Base-by-base conservation (phyloP, 345 rosid genomes). In the Anastatica hierochuntica region DNA sequence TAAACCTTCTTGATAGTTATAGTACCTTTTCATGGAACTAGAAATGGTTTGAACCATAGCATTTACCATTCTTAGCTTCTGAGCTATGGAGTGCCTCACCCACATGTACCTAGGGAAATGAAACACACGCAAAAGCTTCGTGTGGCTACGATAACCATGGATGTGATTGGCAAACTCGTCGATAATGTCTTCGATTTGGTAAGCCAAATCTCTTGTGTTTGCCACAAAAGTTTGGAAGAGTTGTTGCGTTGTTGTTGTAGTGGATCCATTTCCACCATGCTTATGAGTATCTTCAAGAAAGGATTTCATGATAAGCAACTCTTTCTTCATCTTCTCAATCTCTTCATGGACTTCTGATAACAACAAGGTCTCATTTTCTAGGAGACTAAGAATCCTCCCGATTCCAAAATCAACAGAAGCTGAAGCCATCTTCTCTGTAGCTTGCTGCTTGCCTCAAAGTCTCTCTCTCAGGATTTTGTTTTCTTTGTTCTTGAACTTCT, bases 131-230 rank as follows among this genome's bases (percentile, higher is more conserved):
- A 31, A 26, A 63, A 47, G 16, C 26, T 20, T 26, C 33, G 38
- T 19, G 46, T 30, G 35, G 18, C 38, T 20, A 2, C n/a, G 58
- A 11, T 38, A 68, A 49, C 35, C 40, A 45, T 60, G 58, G 43
- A 51, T 34, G 42, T 59, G 68, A 41, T 48, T 73, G 2, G 36
- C 44, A 60, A 59, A 70, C 49, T 70, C 73, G 14, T 73, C 80
- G 0, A 70, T 53, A 37, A 64, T 63, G 62, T 76, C 71, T 67
- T 73, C 72, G 5, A 64, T 56, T 42, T 67, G 64, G 31, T 60
- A 70, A 8, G 75, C 68, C 18, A 74, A 5, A 17, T 70, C 58
- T 18, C 73, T 49, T 30, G 42, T 42, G 42, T 37, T 62, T 11
- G 46, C 43, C 8, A 68, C 73, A 72, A 70, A 69, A 14, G 51